phyloP scores from a whole-genome alignment of 108 stramenopile genomes.

The Cylindrotheca closterium region DNA sequence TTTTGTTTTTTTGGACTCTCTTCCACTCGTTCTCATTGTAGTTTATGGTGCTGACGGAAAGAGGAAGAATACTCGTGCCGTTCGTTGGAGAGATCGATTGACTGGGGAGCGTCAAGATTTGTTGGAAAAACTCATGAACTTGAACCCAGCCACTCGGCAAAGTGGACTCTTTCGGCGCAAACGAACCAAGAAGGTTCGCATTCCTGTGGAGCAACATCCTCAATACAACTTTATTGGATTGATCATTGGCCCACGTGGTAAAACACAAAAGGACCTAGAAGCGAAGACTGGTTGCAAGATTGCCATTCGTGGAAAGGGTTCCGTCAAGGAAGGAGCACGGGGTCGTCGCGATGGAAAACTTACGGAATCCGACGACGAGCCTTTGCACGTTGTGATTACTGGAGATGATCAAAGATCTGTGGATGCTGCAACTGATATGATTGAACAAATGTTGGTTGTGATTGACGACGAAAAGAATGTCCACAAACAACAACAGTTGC shows the following conservation, averaged over 20 bases:
- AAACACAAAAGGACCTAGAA: conserved; percentile 99
- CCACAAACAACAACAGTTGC: conserved; percentile 95
- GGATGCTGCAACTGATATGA: conserved; percentile 89
- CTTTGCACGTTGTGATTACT: conserved; percentile 93
- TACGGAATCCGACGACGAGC: conserved; percentile 92
- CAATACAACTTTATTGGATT: conserved; percentile 96
- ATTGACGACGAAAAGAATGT: conserved; percentile 98
- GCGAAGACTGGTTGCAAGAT: conserved; percentile 96
- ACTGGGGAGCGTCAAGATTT: conserved; percentile 81
- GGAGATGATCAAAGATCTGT: conserved; percentile 90
- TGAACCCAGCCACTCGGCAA: conserved; percentile 60
- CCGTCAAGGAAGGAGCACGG: conserved; percentile 94
- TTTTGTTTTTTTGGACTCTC: background rate
- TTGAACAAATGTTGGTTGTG: conserved; percentile 91
- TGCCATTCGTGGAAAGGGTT: conserved; percentile 96
- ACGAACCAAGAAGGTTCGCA: conserved; percentile 76
- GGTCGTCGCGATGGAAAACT: conserved; percentile 77
- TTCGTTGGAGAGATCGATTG: conserved; percentile 90
- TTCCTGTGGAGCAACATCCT: conserved; percentile 91
- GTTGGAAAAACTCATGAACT: conserved; percentile 85
- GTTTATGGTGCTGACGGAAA: conserved; percentile 94
- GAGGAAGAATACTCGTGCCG: conserved; percentile 93
- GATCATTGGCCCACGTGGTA: conserved; percentile 96
- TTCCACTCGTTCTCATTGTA: conserved; percentile 4
- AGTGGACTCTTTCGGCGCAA: conserved; percentile 62